A percentile compares a stretch with the other conserved stretches of the same genome.
Conservation (phyloP, 2,329 filamentous ascomycete genomes). For the Mariannaea elegans region DNA sequence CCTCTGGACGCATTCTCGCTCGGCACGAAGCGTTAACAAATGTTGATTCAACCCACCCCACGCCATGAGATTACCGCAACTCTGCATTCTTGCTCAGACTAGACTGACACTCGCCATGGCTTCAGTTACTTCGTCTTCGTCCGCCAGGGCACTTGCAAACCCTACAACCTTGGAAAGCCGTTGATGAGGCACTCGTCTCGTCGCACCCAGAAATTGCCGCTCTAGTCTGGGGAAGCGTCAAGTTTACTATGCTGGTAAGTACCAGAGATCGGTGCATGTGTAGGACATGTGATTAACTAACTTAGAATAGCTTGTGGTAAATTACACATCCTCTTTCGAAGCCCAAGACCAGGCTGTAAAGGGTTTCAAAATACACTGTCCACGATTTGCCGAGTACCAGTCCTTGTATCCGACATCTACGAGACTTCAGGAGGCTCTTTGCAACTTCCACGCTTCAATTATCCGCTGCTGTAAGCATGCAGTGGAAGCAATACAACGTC, state of each 20-base stretch:
- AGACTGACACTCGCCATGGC: not conserved
- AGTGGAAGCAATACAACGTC: conserved; percentile 37
- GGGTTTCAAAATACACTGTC: conserved; percentile 45
- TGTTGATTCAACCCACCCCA: too few species aligned
- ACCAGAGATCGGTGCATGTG: not conserved
- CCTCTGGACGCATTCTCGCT: too few species aligned
- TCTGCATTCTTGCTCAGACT: not conserved
- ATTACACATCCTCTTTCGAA: conserved; percentile 51
- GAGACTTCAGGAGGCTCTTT: conserved; percentile 45
- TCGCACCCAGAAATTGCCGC: conserved; percentile 49
- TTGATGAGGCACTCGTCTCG: conserved; percentile 49
- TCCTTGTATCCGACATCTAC: conserved; percentile 46
- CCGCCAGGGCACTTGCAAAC: not conserved
- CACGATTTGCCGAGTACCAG: conserved; percentile 48
- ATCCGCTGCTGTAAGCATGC: conserved; percentile 47
- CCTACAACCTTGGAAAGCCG: not conserved
- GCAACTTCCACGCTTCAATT: conserved; percentile 47
- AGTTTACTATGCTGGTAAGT: conserved; percentile 50
- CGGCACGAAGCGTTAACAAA: too few species aligned
- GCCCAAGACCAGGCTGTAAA: conserved; percentile 48
- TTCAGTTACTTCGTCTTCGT: not conserved
- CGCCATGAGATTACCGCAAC: too few species aligned
- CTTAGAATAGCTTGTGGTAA: conserved; percentile 41
- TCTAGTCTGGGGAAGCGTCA: conserved; percentile 54
- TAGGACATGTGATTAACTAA: not conserved